These are phyloP conservation scores for Cladosporium colombiae DNA, from an alignment of 2,329 filamentous ascomycete genomes.

Conservation along the genomic window DNA sequence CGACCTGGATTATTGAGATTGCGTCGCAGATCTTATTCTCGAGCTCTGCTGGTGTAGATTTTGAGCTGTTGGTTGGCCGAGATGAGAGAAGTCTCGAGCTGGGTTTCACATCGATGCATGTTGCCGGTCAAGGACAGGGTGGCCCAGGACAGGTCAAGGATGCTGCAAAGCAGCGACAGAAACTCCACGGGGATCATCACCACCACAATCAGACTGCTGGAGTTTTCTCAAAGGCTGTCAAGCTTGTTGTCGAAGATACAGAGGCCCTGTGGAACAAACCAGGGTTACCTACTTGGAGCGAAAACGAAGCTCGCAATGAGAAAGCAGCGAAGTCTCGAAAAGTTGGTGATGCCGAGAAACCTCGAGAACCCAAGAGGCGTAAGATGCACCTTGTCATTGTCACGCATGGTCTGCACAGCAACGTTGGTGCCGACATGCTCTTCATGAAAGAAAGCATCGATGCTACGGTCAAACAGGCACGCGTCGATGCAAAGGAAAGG, in stretches of 20 bases:
- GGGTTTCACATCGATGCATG: constrained; percentile 48
- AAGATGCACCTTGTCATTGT: constrained; percentile 88
- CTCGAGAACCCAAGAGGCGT: constrained; percentile 58
- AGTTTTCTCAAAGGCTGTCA: constrained; percentile 80
- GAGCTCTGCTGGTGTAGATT: constrained; percentile 79
- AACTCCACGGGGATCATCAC: constrained; percentile 52
- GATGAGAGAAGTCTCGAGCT: constrained; percentile 81
- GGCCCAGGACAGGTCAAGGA: constrained; percentile 73
- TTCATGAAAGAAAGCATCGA: constrained; percentile 98
- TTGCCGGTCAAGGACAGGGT: constrained; percentile 55
- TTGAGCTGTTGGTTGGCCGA: constrained; percentile 80
- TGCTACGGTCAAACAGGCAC: constrained; percentile 72
- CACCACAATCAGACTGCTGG: constrained; percentile 62
- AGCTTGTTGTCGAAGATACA: constrained; percentile 82
- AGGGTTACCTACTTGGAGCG: constrained; percentile 65
- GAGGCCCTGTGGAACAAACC: constrained; percentile 92
- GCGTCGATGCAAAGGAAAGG: constrained; percentile 65
- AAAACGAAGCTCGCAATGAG: constrained; percentile 28
- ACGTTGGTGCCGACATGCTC: constrained; percentile 93
- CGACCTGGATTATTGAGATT: constrained; percentile 89
- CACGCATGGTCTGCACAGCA: constrained; percentile 94
- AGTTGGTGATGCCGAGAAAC: constrained; percentile 22
- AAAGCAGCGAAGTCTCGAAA: constrained; percentile 24
- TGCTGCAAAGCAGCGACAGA: constrained; percentile 38
- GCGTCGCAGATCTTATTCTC: constrained; percentile 94